Conservation (phyloP, 495 filamentous ascomycete species). For the Articulospora tetracladia region DNA sequence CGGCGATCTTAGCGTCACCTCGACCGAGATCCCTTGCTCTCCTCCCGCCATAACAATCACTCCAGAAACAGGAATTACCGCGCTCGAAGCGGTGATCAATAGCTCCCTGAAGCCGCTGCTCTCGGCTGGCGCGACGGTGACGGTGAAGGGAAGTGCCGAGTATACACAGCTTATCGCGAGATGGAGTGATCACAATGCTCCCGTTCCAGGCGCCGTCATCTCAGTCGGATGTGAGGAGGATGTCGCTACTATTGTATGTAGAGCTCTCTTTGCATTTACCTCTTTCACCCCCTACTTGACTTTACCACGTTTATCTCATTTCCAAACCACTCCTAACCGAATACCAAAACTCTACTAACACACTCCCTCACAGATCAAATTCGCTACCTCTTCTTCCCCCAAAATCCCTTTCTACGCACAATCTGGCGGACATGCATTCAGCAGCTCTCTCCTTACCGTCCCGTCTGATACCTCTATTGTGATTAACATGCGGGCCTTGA, state of each 20-base stretch:
- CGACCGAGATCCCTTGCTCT: too few relatives aligned
- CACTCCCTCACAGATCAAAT: slow-evolving; percentile 5
- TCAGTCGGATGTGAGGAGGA: slow-evolving; percentile 29
- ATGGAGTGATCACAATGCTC: slow-evolving; percentile 28
- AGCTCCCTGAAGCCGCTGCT: neutral
- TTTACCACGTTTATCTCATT: neutral
- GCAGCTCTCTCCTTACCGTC: neutral
- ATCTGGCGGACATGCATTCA: neutral
- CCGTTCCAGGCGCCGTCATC: slow-evolving; percentile 25
- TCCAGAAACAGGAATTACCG: too few relatives aligned
- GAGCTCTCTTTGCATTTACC: neutral
- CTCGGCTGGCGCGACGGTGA: neutral
- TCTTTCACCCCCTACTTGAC: neutral
- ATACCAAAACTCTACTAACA: neutral
- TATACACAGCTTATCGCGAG: slow-evolving; percentile 4
- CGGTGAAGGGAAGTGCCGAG: neutral
- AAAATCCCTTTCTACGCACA: slow-evolving; percentile 3
- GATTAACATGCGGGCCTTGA: slow-evolving; percentile 1
- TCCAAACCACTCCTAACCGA: neutral
- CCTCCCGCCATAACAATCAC: too few relatives aligned
- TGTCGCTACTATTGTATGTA: slow-evolving; percentile 17
- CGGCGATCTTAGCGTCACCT: too few relatives aligned
- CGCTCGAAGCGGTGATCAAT: too few relatives aligned
- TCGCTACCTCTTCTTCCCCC: neutral
- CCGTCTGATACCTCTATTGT: neutral